phyloP scores from a whole-genome alignment of 176 grass and related monocot species.

The Chloris gayana region DNA sequence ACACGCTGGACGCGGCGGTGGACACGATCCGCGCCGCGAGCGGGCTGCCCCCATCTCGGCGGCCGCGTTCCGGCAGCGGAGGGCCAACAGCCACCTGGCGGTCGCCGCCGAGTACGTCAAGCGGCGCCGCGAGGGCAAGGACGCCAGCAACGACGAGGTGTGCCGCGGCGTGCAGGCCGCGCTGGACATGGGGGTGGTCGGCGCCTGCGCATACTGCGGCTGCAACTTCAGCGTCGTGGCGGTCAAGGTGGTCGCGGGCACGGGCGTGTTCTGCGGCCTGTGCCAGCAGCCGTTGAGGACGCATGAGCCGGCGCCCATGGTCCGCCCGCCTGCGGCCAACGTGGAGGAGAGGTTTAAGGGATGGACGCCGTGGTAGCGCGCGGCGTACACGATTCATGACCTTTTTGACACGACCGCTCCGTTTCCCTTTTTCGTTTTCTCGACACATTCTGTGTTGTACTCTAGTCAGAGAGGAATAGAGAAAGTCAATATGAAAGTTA shows the following conservation, averaged over 20 bases:
- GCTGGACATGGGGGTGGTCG: not conserved
- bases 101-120: not conserved
- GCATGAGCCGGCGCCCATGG: not conserved
- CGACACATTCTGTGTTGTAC: too few relatives aligned
- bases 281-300: not conserved
- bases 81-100: not conserved
- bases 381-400: not conserved
- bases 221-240: conserved; percentile 12
- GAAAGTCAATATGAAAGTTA: too few relatives aligned
- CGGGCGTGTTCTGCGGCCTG: not conserved
- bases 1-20: not conserved
- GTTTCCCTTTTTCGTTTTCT: not conserved
- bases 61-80: not conserved
- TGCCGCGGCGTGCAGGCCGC: conserved; percentile 18
- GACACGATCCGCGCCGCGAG: not conserved
- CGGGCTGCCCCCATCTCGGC: not conserved
- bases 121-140: not conserved
- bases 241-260: not conserved
- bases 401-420: not conserved
- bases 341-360: conserved; percentile 12
- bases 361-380: conserved; percentile 14
- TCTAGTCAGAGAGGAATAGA: too few relatives aligned
- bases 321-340: not conserved
- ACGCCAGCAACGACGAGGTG: not conserved
- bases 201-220: conserved; percentile 31